Conservation (phyloP, 306 rosid genomes). For the Trifolium pratense region DNA sequence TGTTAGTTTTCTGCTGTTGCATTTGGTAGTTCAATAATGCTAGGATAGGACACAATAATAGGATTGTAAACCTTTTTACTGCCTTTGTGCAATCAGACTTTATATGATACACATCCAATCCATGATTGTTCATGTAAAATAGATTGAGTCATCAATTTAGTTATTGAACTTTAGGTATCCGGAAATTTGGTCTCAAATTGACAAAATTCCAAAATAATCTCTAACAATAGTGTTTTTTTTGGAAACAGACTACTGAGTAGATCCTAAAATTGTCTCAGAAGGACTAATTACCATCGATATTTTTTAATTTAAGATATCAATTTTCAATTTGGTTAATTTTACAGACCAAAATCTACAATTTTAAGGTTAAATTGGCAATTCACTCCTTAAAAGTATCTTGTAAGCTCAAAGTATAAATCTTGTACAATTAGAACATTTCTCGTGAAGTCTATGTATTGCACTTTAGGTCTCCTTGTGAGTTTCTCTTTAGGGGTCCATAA, state of each 20-base stretch:
- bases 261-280: background rate
- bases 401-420: slow-evolving; percentile 18
- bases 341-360: background rate
- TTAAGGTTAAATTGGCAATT: background rate
- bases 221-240: background rate
- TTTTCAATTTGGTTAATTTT: background rate
- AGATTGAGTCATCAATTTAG: background rate
- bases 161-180: background rate
- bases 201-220: background rate
- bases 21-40: slow-evolving; percentile 26
- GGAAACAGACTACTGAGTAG: background rate
- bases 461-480: slow-evolving; percentile 23
- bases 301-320: no score
- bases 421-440: background rate
- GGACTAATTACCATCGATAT: no score
- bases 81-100: background rate
- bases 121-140: slow-evolving; percentile 16
- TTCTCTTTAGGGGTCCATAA: slow-evolving; percentile 7
- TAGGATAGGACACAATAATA: slow-evolving; percentile 6
- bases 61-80: slow-evolving; percentile 19
- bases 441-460: background rate
- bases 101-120: slow-evolving; percentile 9
- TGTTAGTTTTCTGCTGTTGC: slow-evolving; percentile 21
- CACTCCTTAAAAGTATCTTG: slow-evolving; percentile 23
- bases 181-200: background rate